These are phyloP conservation scores for Coemansia sp. DNA, from an alignment of 192 early-diverging fungal species.

Conservation along the genomic window DNA sequence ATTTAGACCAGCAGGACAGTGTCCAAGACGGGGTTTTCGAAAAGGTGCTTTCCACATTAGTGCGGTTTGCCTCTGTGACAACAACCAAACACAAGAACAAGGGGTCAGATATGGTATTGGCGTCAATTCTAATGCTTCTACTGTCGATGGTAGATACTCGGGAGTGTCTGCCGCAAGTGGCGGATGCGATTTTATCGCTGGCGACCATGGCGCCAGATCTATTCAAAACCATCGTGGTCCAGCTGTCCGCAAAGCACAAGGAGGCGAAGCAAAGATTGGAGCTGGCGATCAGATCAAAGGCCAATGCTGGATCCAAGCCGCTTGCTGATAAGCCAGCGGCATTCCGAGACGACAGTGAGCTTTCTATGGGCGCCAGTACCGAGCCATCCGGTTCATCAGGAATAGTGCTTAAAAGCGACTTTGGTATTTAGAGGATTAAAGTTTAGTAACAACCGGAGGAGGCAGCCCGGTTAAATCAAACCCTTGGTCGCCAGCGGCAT, in stretches of 20 bases:
- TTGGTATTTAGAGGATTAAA: conserved; percentile 20
- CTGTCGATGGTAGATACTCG: conserved; percentile 31
- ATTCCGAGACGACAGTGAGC: too few relatives aligned
- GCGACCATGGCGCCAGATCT: conserved; percentile 16
- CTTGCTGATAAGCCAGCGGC: too few relatives aligned
- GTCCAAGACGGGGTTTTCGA: not conserved
- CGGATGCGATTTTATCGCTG: conserved; percentile 22
- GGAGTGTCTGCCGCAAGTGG: not conserved
- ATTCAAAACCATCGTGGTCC: conserved; percentile 25
- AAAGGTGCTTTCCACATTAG: conserved; percentile 6
- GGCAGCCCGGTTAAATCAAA: conserved; percentile 2
- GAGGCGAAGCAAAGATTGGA: conserved; percentile 29
- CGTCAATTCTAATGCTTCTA: conserved; percentile 35
- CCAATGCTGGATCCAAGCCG: not conserved
- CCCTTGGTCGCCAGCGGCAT: conserved; percentile 2
- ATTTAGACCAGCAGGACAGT: not conserved
- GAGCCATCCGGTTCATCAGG: not conserved
- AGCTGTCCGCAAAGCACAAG: conserved; percentile 19
- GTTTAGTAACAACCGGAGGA: not conserved
- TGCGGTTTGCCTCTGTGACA: conserved; percentile 10
- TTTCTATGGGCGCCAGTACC: too few relatives aligned
- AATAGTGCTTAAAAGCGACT: conserved; percentile 30
- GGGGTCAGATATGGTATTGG: conserved; percentile 8
- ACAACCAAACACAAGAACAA: too few relatives aligned
- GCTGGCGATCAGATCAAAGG: conserved; percentile 22